Percentiles rank a stretch among this genome's conserved stretches.
These are phyloP conservation scores for Fusarium sp. DNA, from an alignment of 2,329 filamentous ascomycete genomes.

Conservation along the genomic window DNA sequence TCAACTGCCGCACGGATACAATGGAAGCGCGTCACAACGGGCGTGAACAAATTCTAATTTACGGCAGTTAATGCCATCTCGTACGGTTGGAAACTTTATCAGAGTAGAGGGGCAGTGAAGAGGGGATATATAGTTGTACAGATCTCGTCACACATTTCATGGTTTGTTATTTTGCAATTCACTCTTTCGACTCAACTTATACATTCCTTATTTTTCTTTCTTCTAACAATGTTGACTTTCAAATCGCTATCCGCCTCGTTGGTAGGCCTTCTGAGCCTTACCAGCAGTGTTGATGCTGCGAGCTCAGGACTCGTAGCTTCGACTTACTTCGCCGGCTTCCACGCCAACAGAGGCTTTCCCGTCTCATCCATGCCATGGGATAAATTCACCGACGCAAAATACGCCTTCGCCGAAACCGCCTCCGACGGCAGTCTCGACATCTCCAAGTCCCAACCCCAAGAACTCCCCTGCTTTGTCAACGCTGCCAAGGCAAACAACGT, in stretches of 20 bases:
- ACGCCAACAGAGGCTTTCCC: conserved; percentile 34
- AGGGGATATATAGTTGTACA: conserved; percentile 10
- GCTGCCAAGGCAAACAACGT: conserved; percentile 35
- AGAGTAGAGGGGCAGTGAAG: not conserved
- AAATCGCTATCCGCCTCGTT: conserved; percentile 22
- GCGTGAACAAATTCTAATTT: not conserved
- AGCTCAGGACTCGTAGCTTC: conserved; percentile 27
- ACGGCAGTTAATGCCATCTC: not conserved
- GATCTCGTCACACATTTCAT: not conserved
- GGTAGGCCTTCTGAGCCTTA: conserved; percentile 27
- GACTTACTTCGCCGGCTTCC: conserved; percentile 41
- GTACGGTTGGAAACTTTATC: not conserved
- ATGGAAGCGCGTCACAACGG: not conserved
- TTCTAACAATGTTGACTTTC: conserved; percentile 1
- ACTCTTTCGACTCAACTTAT: not conserved
- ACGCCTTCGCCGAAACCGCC: conserved; percentile 38
- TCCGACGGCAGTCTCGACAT: conserved; percentile 29
- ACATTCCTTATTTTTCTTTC: conserved; percentile 3
- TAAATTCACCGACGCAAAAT: conserved; percentile 40
- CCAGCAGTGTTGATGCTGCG: not conserved
- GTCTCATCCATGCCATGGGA: conserved; percentile 34
- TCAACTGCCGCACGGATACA: conserved; percentile 15
- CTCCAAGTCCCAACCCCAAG: conserved; percentile 18
- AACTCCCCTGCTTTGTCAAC: conserved; percentile 24
- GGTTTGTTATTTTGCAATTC: not conserved